Percentiles rank a stretch among this genome's conserved stretches.
Conservation (phyloP, 1,139 yeast genomes). For the Candida freyschussii region DNA sequence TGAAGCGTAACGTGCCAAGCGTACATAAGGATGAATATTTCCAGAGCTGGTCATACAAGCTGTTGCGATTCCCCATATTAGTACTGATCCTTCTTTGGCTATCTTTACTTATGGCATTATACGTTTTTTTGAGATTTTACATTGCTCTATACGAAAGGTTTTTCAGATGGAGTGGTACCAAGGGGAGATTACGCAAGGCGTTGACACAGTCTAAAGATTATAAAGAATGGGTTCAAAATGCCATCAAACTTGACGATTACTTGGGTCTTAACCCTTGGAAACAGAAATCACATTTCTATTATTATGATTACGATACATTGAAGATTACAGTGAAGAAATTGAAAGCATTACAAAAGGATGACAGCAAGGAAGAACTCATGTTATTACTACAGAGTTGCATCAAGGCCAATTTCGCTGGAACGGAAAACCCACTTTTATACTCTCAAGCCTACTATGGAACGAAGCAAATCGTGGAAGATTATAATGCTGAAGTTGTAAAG, state of each 20-base stretch:
- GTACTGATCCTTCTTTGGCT: constrained; percentile 52
- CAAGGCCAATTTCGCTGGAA: constrained; percentile 73
- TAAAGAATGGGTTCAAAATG: constrained; percentile 59
- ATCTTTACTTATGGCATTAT: constrained; percentile 41
- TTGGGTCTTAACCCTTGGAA: constrained; percentile 65
- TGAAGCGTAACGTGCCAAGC: constrained; percentile 16
- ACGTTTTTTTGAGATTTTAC: constrained; percentile 51
- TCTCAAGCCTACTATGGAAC: constrained; percentile 77
- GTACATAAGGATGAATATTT: constrained; percentile 17
- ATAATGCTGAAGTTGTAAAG: constrained; percentile 47
- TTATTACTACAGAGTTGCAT: constrained; percentile 61
- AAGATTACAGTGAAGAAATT: constrained; percentile 46
- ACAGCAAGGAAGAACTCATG: constrained; percentile 44
- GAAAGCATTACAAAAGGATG: constrained; percentile 17
- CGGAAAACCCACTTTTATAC: constrained; percentile 66
- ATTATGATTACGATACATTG: constrained; percentile 64
- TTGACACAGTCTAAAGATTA: constrained; percentile 48
- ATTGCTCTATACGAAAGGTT: constrained; percentile 61
- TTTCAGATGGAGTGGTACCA: constrained; percentile 56
- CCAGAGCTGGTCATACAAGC: constrained; percentile 39
- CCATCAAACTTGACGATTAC: constrained; percentile 50
- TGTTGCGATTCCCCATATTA: constrained; percentile 65
- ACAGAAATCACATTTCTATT: constrained; percentile 54
- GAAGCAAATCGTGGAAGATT: constrained; percentile 52
- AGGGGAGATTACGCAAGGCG: constrained; percentile 44